A percentile compares a stretch with the other conserved stretches of the same genome.
phyloP scores from a whole-genome alignment of 2,329 filamentous ascomycete genomes.

The Scedosporium apiospermum region DNA sequence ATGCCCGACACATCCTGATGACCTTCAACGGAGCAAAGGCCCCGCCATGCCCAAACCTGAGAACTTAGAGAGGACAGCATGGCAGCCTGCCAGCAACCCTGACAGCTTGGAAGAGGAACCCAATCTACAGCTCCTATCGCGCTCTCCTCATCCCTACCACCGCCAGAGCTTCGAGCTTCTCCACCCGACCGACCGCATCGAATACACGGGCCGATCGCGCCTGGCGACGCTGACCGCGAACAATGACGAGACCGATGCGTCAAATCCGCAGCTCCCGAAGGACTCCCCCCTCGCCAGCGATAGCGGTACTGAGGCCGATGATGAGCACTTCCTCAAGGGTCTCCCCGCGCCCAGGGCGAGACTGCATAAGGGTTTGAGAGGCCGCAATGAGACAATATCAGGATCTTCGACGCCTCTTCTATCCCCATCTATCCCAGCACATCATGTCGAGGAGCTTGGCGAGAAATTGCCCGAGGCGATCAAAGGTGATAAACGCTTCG shows the following conservation, averaged over 20 bases:
- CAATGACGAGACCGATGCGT: neutral
- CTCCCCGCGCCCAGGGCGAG: slow-evolving; percentile 68
- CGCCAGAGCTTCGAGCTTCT: slow-evolving; percentile 47
- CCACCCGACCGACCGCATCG: slow-evolving; percentile 31
- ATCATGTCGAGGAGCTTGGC: slow-evolving; percentile 21
- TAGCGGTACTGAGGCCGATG: slow-evolving; percentile 90
- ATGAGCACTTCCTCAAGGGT: slow-evolving; percentile 81
- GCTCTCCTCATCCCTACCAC: slow-evolving; percentile 61
- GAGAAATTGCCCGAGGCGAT: slow-evolving; percentile 12
- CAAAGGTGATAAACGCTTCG: slow-evolving; percentile 11
- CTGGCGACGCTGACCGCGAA: neutral
- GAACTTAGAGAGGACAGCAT: neutral
- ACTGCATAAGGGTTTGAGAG: slow-evolving; percentile 69
- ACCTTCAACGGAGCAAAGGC: neutral
- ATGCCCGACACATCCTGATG: neutral
- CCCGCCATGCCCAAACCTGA: slow-evolving; percentile 6
- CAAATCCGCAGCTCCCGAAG: slow-evolving; percentile 19
- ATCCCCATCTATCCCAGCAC: slow-evolving; percentile 36
- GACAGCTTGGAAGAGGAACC: slow-evolving; percentile 24
- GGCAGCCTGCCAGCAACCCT: neutral
- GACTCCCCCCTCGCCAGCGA: slow-evolving; percentile 63
- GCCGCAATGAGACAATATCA: slow-evolving; percentile 43
- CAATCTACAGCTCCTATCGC: slow-evolving; percentile 39
- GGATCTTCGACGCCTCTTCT: slow-evolving; percentile 45
- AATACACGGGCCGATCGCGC: neutral